Conservation (phyloP, 495 filamentous ascomycete species). For the Alectoria sarmentosa region DNA sequence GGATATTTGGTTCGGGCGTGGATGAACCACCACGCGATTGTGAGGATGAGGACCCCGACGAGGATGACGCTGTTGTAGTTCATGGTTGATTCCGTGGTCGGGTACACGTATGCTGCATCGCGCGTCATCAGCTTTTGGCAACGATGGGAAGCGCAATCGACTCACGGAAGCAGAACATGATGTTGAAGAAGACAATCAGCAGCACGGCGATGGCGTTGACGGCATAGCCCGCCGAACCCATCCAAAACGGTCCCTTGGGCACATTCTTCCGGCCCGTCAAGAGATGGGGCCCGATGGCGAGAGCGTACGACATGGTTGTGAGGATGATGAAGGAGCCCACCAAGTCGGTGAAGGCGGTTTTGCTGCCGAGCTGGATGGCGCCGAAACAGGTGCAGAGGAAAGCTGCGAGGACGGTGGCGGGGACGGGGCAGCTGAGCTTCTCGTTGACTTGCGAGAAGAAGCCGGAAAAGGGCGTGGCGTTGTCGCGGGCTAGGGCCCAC, state of each 20-base stretch:
- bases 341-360: slow-evolving; percentile 69
- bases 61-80: slow-evolving; percentile 66
- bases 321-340: slow-evolving; percentile 67
- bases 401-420: slow-evolving; percentile 57
- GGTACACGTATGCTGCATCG: slow-evolving; percentile 42
- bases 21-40: slow-evolving; percentile 52
- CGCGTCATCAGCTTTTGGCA: background rate
- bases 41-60: slow-evolving; percentile 41
- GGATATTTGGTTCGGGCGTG: slow-evolving; percentile 49
- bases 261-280: slow-evolving; percentile 57
- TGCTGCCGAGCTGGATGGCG: slow-evolving; percentile 64
- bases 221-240: slow-evolving; percentile 52
- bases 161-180: slow-evolving; percentile 69
- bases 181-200: slow-evolving; percentile 62
- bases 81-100: slow-evolving; percentile 51
- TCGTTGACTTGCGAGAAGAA: slow-evolving; percentile 37
- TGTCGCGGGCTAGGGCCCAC: slow-evolving; percentile 76
- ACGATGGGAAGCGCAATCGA: background rate
- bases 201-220: slow-evolving; percentile 54
- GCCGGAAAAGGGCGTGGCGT: slow-evolving; percentile 42
- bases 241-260: slow-evolving; percentile 60
- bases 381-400: slow-evolving; percentile 58
- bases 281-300: slow-evolving; percentile 69
- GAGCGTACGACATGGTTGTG: slow-evolving; percentile 63
- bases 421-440: slow-evolving; percentile 55